These are phyloP conservation scores for Curvularia eragrostidis DNA, from an alignment of 2,329 filamentous ascomycete genomes.

Conservation along the genomic window DNA sequence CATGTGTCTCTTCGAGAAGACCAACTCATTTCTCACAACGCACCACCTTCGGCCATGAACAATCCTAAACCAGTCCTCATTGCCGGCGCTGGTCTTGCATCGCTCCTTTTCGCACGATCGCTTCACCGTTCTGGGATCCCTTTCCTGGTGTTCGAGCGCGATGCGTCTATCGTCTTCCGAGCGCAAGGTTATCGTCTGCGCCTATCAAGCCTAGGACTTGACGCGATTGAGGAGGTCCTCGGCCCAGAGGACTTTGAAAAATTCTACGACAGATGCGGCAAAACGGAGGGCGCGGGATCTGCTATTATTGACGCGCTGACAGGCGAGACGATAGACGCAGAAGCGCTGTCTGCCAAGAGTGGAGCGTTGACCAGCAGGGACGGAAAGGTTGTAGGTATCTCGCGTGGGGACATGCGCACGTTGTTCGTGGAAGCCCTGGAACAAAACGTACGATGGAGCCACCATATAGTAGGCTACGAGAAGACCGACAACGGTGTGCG, in stretches of 20 bases:
- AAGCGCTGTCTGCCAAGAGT: constrained; percentile 20
- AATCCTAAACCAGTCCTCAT: constrained; percentile 52
- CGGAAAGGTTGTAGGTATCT: constrained; percentile 67
- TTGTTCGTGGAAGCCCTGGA: constrained; percentile 66
- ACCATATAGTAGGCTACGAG: constrained; percentile 66
- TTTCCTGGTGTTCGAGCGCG: constrained; percentile 49
- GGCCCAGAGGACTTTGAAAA: constrained; percentile 55
- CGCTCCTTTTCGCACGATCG: constrained; percentile 42
- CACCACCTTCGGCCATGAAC: constrained; percentile 22
- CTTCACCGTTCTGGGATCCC: constrained; percentile 41
- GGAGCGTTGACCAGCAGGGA: constrained; percentile 58
- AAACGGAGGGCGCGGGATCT: constrained; percentile 65
- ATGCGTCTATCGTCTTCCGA: constrained; percentile 61
- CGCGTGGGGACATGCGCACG: constrained; percentile 67
- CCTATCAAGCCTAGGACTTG: constrained; percentile 63
- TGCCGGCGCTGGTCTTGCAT: constrained; percentile 41
- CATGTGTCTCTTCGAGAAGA: constrained; percentile 3
- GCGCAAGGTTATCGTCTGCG: constrained; percentile 69
- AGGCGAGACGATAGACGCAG: constrained; percentile 52
- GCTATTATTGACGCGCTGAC: constrained; percentile 61
- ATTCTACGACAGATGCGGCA: constrained; percentile 67
- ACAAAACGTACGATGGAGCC: constrained; percentile 61
- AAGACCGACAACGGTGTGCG: constrained; percentile 61
- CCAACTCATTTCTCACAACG: background rate
- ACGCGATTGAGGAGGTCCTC: constrained; percentile 67